phyloP scores from a whole-genome alignment of 495 filamentous ascomycete species.

The Aspergillus leporis region DNA sequence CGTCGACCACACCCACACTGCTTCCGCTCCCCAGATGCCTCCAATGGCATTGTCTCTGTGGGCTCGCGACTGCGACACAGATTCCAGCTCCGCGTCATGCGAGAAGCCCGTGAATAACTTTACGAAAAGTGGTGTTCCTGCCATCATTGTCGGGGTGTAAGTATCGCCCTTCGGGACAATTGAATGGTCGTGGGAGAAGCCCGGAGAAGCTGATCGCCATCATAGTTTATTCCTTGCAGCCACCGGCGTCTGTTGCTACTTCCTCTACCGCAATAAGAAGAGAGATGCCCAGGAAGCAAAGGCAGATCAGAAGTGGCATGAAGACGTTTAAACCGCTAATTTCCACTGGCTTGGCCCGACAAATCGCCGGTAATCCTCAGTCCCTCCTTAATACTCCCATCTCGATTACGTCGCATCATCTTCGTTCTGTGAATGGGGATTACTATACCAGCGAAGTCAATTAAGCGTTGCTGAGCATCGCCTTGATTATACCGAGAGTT shows the following conservation, averaged over 20 bases:
- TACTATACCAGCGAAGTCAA: not conserved
- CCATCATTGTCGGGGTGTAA: conserved; percentile 20
- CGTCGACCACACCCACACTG: not conserved
- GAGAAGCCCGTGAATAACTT: conserved; percentile 20
- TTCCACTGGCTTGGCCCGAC: not conserved
- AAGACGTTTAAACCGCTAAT: not conserved
- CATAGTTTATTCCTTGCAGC: conserved; percentile 14
- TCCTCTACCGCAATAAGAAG: conserved; percentile 19
- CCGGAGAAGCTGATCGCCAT: not conserved
- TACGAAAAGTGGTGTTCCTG: conserved; percentile 19
- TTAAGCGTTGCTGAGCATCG: not conserved
- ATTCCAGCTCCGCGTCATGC: not conserved
- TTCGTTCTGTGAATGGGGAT: not conserved
- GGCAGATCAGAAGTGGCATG: conserved; percentile 14
- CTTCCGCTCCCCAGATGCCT: not conserved
- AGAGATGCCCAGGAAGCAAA: conserved; percentile 15
- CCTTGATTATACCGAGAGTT: not conserved
- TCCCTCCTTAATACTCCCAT: not conserved
- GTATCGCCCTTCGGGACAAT: not conserved
- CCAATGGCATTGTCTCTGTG: conserved; percentile 7
- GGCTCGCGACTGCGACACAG: conserved; percentile 7
- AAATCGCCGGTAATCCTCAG: not conserved
- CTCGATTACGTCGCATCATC: not conserved
- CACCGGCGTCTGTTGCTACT: conserved; percentile 11
- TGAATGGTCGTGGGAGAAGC: not conserved